Base-by-base conservation (phyloP, 2,329 filamentous ascomycete genomes). In the Chaetomium globosum region DNA sequence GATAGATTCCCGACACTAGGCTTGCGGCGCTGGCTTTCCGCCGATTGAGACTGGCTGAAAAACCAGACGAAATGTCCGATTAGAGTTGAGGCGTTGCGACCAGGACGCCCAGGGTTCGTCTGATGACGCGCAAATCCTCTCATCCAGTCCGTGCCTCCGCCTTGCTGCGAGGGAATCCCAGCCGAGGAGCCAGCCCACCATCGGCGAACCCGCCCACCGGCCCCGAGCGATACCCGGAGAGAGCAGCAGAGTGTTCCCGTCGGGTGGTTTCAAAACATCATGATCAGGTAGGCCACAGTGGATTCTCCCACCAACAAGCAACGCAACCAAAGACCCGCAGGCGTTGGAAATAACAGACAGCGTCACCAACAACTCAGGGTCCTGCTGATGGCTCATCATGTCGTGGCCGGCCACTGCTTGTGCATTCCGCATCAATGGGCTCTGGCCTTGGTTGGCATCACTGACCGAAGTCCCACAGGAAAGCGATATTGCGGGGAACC, bases 61-160 rank as follows among this genome's bases (percentile, higher is more conserved):
- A 39, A 4, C 16, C 36, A 54, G 28, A 49, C 46, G 49, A 60
- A 56, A 58, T 59, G 55, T 60, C 54, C 49, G 65, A 62, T 60
- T 64, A 55, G 56, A 65, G 56, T 68, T 65, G 36, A 52, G 48
- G 55, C 54, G 54, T 56, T 59, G 49, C 49, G 49, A 64, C 49
- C 39, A 33, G 21, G 30, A 16, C 23, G 5, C 48, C 19, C 23
- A 51, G 51, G 36, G 64, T 68, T 65, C 58, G 43, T 65, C 60
- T 57, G 66, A 63, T 63, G 39, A 43, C 39, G 16, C 39, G 49
- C 30, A 55, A 65, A 65, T 57, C 33, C 4, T 21, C 48, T 62
- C 60, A 33, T 43, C 51, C 56, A 57, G 48, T 52, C 52, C 57
- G 66, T 57, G 68, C 68, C 68, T 60, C 68, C 63, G 61, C 61